Evolutionary conservation across 192 early-diverging fungal genomes (phyloP).

Genomic region (Phlyctochytrium arcticum): DNA sequence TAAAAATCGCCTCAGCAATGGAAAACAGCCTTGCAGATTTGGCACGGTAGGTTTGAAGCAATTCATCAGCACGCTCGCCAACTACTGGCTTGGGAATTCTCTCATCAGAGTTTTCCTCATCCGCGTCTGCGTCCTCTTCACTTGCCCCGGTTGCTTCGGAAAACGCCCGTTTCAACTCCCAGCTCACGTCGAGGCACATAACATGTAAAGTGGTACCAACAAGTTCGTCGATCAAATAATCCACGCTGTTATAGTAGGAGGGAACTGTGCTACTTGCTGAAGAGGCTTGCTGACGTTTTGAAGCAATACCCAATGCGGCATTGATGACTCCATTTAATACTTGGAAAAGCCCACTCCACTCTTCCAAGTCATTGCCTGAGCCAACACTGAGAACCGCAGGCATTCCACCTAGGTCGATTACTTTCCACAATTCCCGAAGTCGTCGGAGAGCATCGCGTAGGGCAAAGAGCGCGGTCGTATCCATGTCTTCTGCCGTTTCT

Average conservation of each 20-base stretch:
- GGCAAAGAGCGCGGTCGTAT: conserved; percentile 5
- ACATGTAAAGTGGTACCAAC: neutral
- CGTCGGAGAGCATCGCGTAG: conserved; percentile 21
- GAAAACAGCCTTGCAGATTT: conserved; percentile 5
- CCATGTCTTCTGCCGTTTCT: neutral
- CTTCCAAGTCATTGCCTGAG: neutral
- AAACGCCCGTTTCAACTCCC: conserved; percentile 16
- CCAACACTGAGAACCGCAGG: neutral
- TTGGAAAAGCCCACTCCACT: conserved; percentile 9
- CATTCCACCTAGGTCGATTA: conserved; percentile 18
- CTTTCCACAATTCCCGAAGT: neutral
- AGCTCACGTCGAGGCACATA: conserved; percentile 17
- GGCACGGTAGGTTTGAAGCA: neutral
- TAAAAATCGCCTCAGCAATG: conserved; percentile 25
- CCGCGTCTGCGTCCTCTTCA: neutral
- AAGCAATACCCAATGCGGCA: neutral
- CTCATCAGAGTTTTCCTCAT: too few relatives aligned
- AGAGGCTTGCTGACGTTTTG: neutral
- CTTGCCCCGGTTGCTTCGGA: neutral
- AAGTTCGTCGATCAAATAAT: conserved; percentile 7
- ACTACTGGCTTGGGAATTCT: neutral
- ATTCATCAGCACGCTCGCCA: neutral
- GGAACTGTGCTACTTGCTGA: neutral
- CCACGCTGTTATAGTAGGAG: neutral
- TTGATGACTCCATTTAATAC: conserved; percentile 25